Evolutionary conservation across 495 filamentous ascomycete genomes (phyloP).

Genomic region (Wilcoxina mikolae): DNA sequence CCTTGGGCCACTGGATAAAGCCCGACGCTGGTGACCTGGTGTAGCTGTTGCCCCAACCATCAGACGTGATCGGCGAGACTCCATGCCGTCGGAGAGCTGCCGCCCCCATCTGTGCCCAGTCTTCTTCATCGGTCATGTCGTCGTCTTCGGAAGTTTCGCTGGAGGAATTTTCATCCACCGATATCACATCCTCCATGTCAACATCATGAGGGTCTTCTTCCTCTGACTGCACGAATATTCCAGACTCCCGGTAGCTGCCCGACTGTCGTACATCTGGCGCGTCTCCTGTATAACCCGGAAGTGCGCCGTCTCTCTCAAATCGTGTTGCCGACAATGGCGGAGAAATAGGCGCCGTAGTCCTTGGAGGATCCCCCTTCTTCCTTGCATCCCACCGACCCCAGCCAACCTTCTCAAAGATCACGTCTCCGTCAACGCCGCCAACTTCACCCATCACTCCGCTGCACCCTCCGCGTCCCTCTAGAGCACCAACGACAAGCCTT

Average conservation of each 20-base stretch:
- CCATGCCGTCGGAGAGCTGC: conserved; percentile 49
- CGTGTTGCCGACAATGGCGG: neutral
- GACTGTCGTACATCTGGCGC: neutral
- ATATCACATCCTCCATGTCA: conserved; percentile 82
- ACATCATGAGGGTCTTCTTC: conserved; percentile 44
- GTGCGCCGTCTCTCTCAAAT: neutral
- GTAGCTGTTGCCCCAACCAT: conserved; percentile 19
- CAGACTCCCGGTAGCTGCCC: conserved; percentile 50
- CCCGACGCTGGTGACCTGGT: conserved; percentile 16
- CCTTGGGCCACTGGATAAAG: conserved; percentile 13
- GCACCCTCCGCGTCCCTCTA: conserved; percentile 26
- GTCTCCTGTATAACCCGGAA: neutral
- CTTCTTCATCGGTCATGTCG: conserved; percentile 90
- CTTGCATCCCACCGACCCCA: conserved; percentile 94
- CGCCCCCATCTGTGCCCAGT: conserved; percentile 85
- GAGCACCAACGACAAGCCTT: conserved; percentile 35
- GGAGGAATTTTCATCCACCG: conserved; percentile 63
- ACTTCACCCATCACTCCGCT: conserved; percentile 30
- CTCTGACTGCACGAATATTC: conserved; percentile 53
- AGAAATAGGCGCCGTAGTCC: conserved; percentile 15
- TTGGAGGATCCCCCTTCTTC: conserved; percentile 48
- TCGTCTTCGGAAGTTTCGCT: conserved; percentile 58
- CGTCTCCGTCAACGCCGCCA: conserved; percentile 56
- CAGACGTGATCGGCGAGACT: conserved; percentile 23
- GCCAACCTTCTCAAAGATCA: conserved; percentile 88